Percentiles rank a stretch among this genome's conserved stretches.
Evolutionary conservation across 768 basidiomycete species (phyloP).

Genomic region (Suillus luteus): DNA sequence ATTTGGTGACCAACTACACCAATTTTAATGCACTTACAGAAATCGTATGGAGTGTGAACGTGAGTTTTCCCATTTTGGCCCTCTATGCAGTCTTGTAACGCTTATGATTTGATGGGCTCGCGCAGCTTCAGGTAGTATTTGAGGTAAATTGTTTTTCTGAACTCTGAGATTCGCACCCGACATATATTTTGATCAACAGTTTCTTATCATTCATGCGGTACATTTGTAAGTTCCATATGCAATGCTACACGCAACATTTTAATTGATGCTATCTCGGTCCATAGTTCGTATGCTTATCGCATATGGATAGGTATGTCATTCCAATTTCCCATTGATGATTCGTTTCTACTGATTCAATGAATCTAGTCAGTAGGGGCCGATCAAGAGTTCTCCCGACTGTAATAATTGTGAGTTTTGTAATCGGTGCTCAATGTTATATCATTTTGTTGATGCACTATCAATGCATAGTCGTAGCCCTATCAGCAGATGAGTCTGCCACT

Average conservation of each 20-base stretch:
- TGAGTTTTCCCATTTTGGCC: not conserved
- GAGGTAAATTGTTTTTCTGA: not conserved
- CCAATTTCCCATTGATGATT: too few species aligned
- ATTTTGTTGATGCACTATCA: not conserved
- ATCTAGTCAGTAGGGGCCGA: not conserved
- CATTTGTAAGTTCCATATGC: not conserved
- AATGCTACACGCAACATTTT: not conserved
- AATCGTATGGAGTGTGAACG: not conserved
- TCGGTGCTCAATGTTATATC: not conserved
- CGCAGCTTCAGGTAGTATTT: not conserved
- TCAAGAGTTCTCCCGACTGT: not conserved
- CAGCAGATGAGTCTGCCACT: not conserved
- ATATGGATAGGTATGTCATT: constrained; percentile 2
- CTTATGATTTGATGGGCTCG: not conserved
- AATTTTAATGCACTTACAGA: not conserved
- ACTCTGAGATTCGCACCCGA: not conserved
- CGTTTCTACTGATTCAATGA: too few species aligned
- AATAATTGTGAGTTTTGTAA: not conserved
- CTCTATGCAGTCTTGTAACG: not conserved
- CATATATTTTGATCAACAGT: not conserved
- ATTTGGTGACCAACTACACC: not conserved
- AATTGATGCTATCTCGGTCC: not conserved
- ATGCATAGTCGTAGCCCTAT: not conserved
- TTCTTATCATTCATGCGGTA: not conserved
- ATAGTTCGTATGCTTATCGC: not conserved